Conservation (phyloP, 75 land plant species). For the Cryptomeria japonica region DNA sequence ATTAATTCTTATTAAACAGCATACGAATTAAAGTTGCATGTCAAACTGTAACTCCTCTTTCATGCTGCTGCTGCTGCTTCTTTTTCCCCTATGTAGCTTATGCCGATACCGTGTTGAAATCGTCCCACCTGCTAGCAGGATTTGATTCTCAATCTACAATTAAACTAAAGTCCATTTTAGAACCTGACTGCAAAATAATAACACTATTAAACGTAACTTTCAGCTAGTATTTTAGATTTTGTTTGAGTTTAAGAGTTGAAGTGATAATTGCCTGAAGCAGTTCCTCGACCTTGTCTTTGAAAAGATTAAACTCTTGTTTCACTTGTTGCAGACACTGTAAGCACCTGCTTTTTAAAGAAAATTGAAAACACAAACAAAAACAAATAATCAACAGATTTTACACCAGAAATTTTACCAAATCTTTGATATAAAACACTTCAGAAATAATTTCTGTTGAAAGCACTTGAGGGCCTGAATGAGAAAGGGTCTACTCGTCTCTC, state of each 20-base stretch:
- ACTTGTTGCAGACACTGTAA: slow-evolving; percentile 64
- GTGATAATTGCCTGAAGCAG: slow-evolving; percentile 46
- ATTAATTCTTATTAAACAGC: too few species aligned
- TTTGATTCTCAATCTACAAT: slow-evolving; percentile 58
- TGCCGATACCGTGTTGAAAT: too few species aligned
- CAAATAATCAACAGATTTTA: not conserved
- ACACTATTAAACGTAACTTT: not conserved
- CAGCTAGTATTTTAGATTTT: not conserved
- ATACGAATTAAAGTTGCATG: too few species aligned
- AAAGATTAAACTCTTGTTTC: slow-evolving; percentile 58
- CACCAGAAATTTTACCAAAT: not conserved
- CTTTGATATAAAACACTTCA: not conserved
- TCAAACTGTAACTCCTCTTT: too few species aligned
- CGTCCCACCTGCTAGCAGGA: slow-evolving; percentile 56
- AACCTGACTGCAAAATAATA: not conserved
- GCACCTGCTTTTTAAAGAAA: not conserved
- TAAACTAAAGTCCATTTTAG: not conserved
- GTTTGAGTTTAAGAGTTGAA: too few species aligned
- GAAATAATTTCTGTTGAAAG: not conserved
- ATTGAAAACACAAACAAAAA: not conserved
- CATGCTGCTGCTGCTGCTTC: too few species aligned
- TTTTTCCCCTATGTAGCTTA: too few species aligned
- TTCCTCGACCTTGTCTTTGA: slow-evolving; percentile 66
- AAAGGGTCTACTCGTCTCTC: slow-evolving; percentile 50
- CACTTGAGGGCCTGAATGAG: not conserved